These are phyloP conservation scores for Rosa lucieae DNA, from an alignment of 306 rosid species.

Conservation along the genomic window DNA sequence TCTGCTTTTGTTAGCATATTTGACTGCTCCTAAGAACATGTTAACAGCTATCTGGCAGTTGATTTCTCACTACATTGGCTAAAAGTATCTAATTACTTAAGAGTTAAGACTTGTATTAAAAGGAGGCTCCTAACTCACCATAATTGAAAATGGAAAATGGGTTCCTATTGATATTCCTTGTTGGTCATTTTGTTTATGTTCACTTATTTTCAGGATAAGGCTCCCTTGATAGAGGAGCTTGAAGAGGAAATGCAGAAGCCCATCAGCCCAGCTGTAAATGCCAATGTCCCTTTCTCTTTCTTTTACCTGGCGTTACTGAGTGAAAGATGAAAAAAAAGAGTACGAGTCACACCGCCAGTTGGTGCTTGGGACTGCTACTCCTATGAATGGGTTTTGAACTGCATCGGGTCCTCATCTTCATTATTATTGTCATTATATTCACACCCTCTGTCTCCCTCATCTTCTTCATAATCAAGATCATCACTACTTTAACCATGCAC, in stretches of 20 bases:
- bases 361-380: too few species aligned
- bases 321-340: too few species aligned
- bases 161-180: background rate
- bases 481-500: background rate
- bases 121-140: background rate
- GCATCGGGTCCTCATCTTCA: too few species aligned
- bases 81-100: background rate
- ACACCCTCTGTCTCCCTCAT: too few species aligned
- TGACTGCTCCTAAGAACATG: background rate
- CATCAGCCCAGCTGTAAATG: too few species aligned
- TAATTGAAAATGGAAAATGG: background rate
- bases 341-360: too few species aligned
- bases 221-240: constrained; percentile 89
- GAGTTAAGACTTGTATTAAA: background rate
- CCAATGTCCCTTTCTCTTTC: too few species aligned
- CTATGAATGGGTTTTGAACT: background rate
- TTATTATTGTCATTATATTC: too few species aligned
- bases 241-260: constrained; percentile 88
- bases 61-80: background rate
- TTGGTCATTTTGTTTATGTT: background rate
- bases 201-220: constrained; percentile 65
- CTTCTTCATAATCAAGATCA: too few species aligned
- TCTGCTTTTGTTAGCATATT: background rate
- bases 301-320: too few species aligned
- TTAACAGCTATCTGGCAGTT: background rate